Evolutionary conservation across 2,329 filamentous ascomycete genomes (phyloP).

Genomic region (Nemania sp.): DNA sequence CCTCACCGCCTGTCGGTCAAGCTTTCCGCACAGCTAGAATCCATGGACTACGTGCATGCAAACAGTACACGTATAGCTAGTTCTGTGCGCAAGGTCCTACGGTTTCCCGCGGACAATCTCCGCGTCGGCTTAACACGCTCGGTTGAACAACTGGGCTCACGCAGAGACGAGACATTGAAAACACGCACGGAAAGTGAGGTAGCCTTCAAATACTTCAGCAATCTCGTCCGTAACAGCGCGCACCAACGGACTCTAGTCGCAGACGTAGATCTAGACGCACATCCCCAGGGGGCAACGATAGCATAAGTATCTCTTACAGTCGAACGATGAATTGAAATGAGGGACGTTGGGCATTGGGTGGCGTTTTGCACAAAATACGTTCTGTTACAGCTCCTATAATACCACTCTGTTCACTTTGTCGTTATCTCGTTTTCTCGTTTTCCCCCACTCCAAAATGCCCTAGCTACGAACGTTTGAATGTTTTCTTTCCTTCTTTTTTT

Average conservation of each 20-base stretch:
- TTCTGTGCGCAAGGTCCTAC: slow-evolving; percentile 89
- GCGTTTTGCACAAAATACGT: slow-evolving; percentile 33
- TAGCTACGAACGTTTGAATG: not conserved
- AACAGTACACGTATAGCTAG: slow-evolving; percentile 87
- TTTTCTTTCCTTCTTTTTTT: not conserved
- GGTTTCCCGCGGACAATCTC: slow-evolving; percentile 87
- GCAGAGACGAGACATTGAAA: slow-evolving; percentile 86
- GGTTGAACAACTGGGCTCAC: slow-evolving; percentile 82
- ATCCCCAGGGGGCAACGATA: slow-evolving; percentile 54
- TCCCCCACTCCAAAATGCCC: not conserved
- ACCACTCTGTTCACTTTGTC: slow-evolving; percentile 33
- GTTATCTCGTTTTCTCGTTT: not conserved
- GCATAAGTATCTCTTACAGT: slow-evolving; percentile 25
- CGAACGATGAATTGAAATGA: slow-evolving; percentile 30
- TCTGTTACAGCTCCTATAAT: slow-evolving; percentile 30
- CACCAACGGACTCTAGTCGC: slow-evolving; percentile 64
- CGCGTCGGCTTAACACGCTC: slow-evolving; percentile 84
- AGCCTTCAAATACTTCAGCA: slow-evolving; percentile 89
- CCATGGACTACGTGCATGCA: slow-evolving; percentile 91
- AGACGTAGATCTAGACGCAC: slow-evolving; percentile 67
- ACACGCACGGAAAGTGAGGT: slow-evolving; percentile 85
- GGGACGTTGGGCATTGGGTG: slow-evolving; percentile 29
- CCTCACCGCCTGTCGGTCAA: slow-evolving; percentile 87
- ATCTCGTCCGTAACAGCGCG: slow-evolving; percentile 77
- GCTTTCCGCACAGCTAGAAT: slow-evolving; percentile 81